Conservation (phyloP, 495 filamentous ascomycete genomes). For the Neurospora sp. region DNA sequence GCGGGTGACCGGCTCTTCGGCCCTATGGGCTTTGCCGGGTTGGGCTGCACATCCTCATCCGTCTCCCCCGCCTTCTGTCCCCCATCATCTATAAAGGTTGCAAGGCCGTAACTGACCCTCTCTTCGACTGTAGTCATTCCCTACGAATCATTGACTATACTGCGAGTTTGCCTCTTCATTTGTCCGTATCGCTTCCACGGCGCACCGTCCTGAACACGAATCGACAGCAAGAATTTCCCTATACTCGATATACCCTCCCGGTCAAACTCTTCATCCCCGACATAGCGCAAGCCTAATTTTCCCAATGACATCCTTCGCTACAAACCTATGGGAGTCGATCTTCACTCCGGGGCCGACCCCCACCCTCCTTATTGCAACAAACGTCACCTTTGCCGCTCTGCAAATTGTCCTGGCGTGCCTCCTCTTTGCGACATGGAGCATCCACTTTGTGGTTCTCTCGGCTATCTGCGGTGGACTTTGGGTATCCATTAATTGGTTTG, state of each 20-base stretch:
- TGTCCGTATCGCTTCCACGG: not conserved
- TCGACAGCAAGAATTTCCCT: not conserved
- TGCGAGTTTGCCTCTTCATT: not conserved
- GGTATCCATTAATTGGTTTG: constrained; percentile 96
- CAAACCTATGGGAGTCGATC: constrained; percentile 79
- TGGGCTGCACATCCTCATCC: not conserved
- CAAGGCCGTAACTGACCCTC: not conserved
- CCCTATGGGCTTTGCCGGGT: not conserved
- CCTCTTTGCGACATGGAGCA: constrained; percentile 69
- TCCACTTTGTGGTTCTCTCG: constrained; percentile 80
- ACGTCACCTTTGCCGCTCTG: constrained; percentile 75
- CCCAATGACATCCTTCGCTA: constrained; percentile 69
- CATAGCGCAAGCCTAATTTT: constrained; percentile 7
- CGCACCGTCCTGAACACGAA: not conserved
- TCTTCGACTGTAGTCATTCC: not conserved
- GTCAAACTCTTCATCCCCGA: not conserved
- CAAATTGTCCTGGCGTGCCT: constrained; percentile 69
- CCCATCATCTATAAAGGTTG: not conserved
- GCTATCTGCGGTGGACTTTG: constrained; percentile 71
- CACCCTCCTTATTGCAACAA: constrained; percentile 81
- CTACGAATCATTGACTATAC: not conserved
- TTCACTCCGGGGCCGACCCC: constrained; percentile 85
- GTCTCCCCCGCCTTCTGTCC: not conserved
- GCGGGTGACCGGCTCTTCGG: not conserved
- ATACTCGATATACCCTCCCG: not conserved